A percentile compares a stretch with the other conserved stretches of the same genome.
Evolutionary conservation across 371 early-diverging fungal species (phyloP).

Genomic region (Mucor piriformis): DNA sequence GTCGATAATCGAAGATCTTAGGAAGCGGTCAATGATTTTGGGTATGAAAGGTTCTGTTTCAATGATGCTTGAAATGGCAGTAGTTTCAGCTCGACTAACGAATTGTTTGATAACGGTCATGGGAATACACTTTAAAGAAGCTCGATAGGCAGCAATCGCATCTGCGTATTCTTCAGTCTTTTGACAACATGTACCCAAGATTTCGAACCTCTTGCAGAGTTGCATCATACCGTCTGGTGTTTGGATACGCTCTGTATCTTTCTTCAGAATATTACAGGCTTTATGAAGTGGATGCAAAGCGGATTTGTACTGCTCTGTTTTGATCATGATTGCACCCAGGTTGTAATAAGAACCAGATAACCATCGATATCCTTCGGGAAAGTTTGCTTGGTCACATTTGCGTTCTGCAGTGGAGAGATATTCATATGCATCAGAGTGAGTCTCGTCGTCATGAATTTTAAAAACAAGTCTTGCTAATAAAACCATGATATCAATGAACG

Average conservation of each 20-base stretch:
- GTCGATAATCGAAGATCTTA: constrained; percentile 35
- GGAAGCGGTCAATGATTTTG: constrained; percentile 47
- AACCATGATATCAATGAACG: constrained; percentile 39
- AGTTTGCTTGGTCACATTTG: constrained; percentile 27
- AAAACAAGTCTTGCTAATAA: constrained; percentile 38
- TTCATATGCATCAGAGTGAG: constrained; percentile 33
- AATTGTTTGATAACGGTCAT: constrained; percentile 29
- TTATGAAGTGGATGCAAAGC: constrained; percentile 44
- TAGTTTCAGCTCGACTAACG: constrained; percentile 21
- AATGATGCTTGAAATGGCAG: constrained; percentile 27
- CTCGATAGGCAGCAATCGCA: constrained; percentile 31
- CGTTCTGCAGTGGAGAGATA: constrained; percentile 35
- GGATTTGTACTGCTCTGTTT: constrained; percentile 16
- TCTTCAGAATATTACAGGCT: constrained; percentile 39
- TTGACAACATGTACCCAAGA: constrained; percentile 39
- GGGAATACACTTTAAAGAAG: constrained; percentile 38
- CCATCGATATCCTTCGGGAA: constrained; percentile 38
- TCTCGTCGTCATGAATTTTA: constrained; percentile 24
- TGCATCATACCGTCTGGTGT: constrained; percentile 35
- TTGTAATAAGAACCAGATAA: constrained; percentile 38
- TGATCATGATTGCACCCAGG: constrained; percentile 39
- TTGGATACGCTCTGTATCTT: constrained; percentile 22
- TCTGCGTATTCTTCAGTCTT: constrained; percentile 36
- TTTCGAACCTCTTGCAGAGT: constrained; percentile 47
- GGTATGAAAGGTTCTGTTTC: constrained; percentile 33